These are phyloP conservation scores for Tetrahymena elliotti DNA, from an alignment of 73 alveolate species.

Conservation along the genomic window DNA sequence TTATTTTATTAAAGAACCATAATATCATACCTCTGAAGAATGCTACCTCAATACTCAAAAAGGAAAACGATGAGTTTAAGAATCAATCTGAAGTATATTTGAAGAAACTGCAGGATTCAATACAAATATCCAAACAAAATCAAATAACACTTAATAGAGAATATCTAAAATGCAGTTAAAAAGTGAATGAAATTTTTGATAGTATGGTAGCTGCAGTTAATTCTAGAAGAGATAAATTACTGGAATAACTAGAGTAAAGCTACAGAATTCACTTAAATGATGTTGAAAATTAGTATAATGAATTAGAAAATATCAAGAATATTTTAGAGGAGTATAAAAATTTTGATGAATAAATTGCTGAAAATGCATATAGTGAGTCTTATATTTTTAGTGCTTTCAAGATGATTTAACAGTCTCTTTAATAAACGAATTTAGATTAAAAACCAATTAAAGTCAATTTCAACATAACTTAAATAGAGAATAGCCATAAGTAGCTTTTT, in stretches of 20 bases:
- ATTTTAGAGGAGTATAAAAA: not conserved
- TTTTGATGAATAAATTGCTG: not conserved
- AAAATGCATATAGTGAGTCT: not conserved
- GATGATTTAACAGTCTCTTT: not conserved
- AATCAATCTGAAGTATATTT: not conserved
- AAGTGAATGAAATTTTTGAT: not conserved
- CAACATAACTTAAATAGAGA: not conserved
- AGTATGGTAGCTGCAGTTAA: not conserved
- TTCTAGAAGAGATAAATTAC: not conserved
- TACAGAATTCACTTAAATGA: not conserved
- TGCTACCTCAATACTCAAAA: not conserved
- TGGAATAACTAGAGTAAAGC: not conserved
- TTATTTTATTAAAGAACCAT: not conserved
- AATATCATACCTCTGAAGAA: not conserved
- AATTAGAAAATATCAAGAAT: not conserved
- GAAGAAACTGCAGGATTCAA: not conserved
- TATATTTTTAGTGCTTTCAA: not conserved
- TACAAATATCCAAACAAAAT: not conserved
- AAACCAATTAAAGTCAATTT: not conserved
- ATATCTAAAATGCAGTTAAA: not conserved
- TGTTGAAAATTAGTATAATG: not conserved
- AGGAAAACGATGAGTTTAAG: not conserved
- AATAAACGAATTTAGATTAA: not conserved
- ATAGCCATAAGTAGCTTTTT: not conserved
- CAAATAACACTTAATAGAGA: not conserved